These are phyloP conservation scores for Epichloe uncinata DNA, from an alignment of 2,329 filamentous ascomycete genomes.

Conservation along the genomic window DNA sequence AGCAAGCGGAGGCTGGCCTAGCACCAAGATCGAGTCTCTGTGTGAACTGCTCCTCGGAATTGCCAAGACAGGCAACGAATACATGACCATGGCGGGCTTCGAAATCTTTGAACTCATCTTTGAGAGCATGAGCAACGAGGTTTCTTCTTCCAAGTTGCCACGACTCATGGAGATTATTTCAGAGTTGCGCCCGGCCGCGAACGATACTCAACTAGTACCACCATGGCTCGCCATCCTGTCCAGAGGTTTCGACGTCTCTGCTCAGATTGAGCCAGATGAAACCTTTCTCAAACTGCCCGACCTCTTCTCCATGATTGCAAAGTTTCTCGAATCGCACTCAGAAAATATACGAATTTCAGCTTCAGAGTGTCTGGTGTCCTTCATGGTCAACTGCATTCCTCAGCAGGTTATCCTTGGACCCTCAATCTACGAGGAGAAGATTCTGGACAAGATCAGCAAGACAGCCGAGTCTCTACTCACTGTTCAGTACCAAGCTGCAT, in stretches of 20 bases:
- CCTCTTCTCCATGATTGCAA: slow-evolving; percentile 65
- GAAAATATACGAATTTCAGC: slow-evolving; percentile 91
- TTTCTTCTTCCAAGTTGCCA: slow-evolving; percentile 80
- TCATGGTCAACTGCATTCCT: slow-evolving; percentile 82
- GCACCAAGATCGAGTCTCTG: slow-evolving; percentile 82
- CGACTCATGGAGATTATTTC: slow-evolving; percentile 82
- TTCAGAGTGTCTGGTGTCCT: slow-evolving; percentile 87
- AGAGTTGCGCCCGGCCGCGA: slow-evolving; percentile 80
- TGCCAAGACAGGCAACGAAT: slow-evolving; percentile 82
- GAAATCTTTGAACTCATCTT: slow-evolving; percentile 98
- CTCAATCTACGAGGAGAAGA: slow-evolving; percentile 85
- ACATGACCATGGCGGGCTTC: slow-evolving; percentile 90
- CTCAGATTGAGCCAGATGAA: slow-evolving; percentile 76
- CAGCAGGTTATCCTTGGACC: slow-evolving; percentile 72
- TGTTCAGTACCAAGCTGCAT: slow-evolving; percentile 86
- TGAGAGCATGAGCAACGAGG: slow-evolving; percentile 74
- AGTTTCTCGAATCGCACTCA: slow-evolving; percentile 74
- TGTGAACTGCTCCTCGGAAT: slow-evolving; percentile 84
- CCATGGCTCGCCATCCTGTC: slow-evolving; percentile 96
- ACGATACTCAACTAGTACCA: slow-evolving; percentile 86
- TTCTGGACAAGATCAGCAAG: slow-evolving; percentile 66
- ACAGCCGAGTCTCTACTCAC: slow-evolving; percentile 62
- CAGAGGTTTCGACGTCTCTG: slow-evolving; percentile 84
- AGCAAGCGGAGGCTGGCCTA: slow-evolving; percentile 89
- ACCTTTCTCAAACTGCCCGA: slow-evolving; percentile 84